Percentiles rank a stretch among this genome's conserved stretches.
phyloP scores from a whole-genome alignment of 768 basidiomycete genomes.

The Hemileccinum rubropunctum region DNA sequence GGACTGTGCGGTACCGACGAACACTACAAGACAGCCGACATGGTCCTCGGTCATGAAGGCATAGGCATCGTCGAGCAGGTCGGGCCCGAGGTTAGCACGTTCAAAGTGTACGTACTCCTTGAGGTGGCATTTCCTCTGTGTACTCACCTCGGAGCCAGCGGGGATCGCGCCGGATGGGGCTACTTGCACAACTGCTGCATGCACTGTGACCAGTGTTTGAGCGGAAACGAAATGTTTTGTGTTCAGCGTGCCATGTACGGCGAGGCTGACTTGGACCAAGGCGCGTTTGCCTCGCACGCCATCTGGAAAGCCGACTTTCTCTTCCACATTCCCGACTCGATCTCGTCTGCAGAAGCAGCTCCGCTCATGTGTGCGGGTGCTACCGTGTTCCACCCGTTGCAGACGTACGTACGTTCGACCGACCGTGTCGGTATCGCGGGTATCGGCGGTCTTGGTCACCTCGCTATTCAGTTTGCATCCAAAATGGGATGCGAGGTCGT shows the following conservation, averaged over 20 bases:
- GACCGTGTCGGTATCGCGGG: slow-evolving; percentile 36
- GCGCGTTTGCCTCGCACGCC: slow-evolving; percentile 35
- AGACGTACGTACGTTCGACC: slow-evolving; percentile 25
- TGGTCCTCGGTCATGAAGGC: slow-evolving; percentile 42
- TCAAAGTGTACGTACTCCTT: slow-evolving; percentile 31
- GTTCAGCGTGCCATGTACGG: slow-evolving; percentile 26
- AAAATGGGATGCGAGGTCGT: slow-evolving; percentile 40
- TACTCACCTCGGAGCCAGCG: slow-evolving; percentile 16
- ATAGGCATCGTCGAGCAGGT: slow-evolving; percentile 33
- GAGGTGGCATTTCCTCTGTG: background rate
- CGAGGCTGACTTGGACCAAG: slow-evolving; percentile 27
- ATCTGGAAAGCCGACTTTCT: slow-evolving; percentile 34
- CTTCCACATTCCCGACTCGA: slow-evolving; percentile 32
- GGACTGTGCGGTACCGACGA: slow-evolving; percentile 41
- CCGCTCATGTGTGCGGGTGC: slow-evolving; percentile 39
- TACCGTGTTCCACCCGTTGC: slow-evolving; percentile 31
- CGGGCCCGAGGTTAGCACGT: slow-evolving; percentile 29
- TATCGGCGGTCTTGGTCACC: slow-evolving; percentile 38
- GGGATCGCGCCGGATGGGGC: slow-evolving; percentile 38
- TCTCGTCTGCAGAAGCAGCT: slow-evolving; percentile 31
- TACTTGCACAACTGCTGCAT: slow-evolving; percentile 33
- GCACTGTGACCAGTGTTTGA: slow-evolving; percentile 33
- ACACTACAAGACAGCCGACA: slow-evolving; percentile 30
- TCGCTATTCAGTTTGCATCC: slow-evolving; percentile 37
- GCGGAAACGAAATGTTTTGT: slow-evolving; percentile 32